phyloP scores from a whole-genome alignment of 371 early-diverging fungal genomes.

The Zancudomyces culisetae region DNA sequence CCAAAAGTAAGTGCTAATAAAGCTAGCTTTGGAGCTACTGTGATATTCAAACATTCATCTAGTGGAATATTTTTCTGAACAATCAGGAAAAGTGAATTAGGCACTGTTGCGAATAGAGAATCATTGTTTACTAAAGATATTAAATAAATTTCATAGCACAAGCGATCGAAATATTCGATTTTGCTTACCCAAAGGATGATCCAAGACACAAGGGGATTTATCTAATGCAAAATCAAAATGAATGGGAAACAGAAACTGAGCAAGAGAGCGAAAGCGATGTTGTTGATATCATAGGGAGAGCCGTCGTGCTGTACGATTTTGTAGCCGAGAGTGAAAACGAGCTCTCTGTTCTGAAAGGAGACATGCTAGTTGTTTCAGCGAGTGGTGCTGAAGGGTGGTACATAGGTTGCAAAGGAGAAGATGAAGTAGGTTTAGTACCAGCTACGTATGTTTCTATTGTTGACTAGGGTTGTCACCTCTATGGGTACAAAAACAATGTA shows the following conservation, averaged over 20 bases:
- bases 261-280: constrained; percentile 8
- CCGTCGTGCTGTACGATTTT: constrained; percentile 57
- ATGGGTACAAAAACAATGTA: no score
- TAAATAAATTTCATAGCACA: no score
- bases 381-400: constrained; percentile 55
- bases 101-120: no score
- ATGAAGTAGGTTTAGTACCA: constrained; percentile 45
- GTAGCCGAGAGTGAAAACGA: constrained; percentile 45
- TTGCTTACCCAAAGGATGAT: constrained; percentile 38
- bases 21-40: no score
- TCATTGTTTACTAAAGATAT: no score
- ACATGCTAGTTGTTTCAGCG: constrained; percentile 38
- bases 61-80: no score
- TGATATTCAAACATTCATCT: no score
- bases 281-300: constrained; percentile 23
- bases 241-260: constrained; percentile 13
- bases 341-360: constrained; percentile 39
- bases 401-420: constrained; percentile 35
- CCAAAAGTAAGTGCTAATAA: no score
- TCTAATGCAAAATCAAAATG: constrained; percentile 1
- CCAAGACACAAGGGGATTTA: constrained; percentile 25
- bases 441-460: constrained; percentile 48
- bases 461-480: no score
- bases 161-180: constrained; percentile 23
- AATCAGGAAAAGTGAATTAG: no score